Conservation (phyloP, 2,329 filamentous ascomycete species). For the Graphilbum fragrans region DNA sequence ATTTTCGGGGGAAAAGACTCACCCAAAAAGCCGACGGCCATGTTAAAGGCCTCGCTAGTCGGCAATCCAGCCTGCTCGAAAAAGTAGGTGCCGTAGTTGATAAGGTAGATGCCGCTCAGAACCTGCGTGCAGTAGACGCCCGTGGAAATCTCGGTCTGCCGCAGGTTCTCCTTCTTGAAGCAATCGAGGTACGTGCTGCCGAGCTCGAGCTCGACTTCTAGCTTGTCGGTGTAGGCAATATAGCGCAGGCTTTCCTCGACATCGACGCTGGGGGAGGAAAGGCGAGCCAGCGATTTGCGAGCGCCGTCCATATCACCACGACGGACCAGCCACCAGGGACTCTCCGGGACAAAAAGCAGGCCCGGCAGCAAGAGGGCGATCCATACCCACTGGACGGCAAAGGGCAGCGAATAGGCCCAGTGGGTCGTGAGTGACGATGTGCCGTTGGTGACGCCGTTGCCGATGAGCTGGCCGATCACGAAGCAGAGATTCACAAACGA, state of each 20-base stretch:
- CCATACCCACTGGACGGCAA: conserved; percentile 40
- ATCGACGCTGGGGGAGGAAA: conserved; percentile 30
- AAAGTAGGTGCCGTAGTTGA: too few relatives aligned
- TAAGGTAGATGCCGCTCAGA: too few relatives aligned
- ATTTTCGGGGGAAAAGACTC: too few relatives aligned
- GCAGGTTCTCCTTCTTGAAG: too few relatives aligned
- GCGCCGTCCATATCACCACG: conserved; percentile 28
- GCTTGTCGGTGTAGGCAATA: conserved; percentile 45
- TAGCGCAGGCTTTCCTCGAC: conserved; percentile 36
- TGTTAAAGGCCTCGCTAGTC: too few relatives aligned
- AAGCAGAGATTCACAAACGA: conserved; percentile 51
- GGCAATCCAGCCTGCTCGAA: too few relatives aligned
- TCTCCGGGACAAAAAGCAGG: conserved; percentile 34
- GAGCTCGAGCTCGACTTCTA: conserved; percentile 41
- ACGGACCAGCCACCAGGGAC: conserved; percentile 37
- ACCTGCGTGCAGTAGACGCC: too few relatives aligned
- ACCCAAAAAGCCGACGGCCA: too few relatives aligned
- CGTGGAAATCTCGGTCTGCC: too few relatives aligned
- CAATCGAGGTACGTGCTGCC: too few relatives aligned
- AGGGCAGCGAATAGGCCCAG: conserved; percentile 38
- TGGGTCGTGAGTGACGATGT: conserved; percentile 26
- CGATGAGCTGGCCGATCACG: conserved; percentile 48
- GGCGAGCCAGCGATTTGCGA: conserved; percentile 22
- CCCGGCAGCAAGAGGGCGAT: conserved; percentile 30
- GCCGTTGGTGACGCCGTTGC: conserved; percentile 31